Conservation (phyloP, 1,139 yeast species). For the Debaryomyces coudertii region DNA sequence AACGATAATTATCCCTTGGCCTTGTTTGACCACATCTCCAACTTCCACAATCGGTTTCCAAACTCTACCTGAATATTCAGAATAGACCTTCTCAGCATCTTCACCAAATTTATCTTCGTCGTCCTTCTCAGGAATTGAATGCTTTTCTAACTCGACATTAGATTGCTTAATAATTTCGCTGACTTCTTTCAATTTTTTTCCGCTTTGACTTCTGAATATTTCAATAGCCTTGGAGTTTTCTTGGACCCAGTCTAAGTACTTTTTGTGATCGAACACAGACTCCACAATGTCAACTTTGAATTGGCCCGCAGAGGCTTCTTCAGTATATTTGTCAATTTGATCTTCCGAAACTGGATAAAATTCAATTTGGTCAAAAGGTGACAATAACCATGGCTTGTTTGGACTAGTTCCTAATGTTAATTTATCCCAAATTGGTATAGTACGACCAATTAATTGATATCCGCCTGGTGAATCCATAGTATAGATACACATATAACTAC, state of each 20-base stretch:
- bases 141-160: constrained; percentile 68
- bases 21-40: constrained; percentile 75
- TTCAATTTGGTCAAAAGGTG: constrained; percentile 92
- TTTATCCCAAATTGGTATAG: constrained; percentile 98
- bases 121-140: constrained; percentile 39
- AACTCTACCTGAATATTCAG: constrained; percentile 94
- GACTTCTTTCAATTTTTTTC: constrained; percentile 83
- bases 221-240: constrained; percentile 73
- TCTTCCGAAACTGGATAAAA: constrained; percentile 89
- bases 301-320: constrained; percentile 78
- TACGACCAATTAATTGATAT: constrained; percentile 93
- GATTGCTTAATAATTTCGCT: constrained; percentile 80
- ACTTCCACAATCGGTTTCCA: constrained; percentile 88
- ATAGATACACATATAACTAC: constrained; percentile 97
- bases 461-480: constrained; percentile 99
- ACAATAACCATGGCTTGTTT: constrained; percentile 83
- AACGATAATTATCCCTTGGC: constrained; percentile 82
- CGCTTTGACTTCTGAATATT: constrained; percentile 67
- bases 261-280: constrained; percentile 77
- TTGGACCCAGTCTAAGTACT: constrained; percentile 78
- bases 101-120: constrained; percentile 65
- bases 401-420: constrained; percentile 73
- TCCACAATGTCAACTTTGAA: constrained; percentile 76
- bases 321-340: constrained; percentile 72
- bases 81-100: constrained; percentile 79